Base-by-base conservation (phyloP, 73 alveolate genomes). In the Uronychia setigera region DNA sequence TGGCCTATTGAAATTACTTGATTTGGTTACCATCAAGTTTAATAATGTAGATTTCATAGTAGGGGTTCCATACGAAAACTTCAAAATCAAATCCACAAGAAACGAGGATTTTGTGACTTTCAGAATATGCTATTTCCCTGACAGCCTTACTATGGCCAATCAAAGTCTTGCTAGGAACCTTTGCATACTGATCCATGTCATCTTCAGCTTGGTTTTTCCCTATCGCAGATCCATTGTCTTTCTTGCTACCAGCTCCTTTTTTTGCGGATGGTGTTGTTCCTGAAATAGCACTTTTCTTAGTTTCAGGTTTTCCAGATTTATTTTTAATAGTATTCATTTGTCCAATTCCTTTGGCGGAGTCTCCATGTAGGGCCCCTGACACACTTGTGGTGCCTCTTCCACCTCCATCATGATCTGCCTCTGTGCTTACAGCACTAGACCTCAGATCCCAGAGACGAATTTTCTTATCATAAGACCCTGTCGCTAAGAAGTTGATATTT, bases 31-130 rank as follows among this genome's bases (percentile, higher is more conserved):
- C 97, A 60, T 92, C 92, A 28, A 92, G 92, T 59, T 89, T 88
- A 26, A 91, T 88, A 59, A 92, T 92, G 76, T 82, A 83, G 32
- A 87, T 83, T 31, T 77, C 92, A 35, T 88, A 91, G 58, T 92
- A 92, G 26, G 97, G 97, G 60, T 92, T 92, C 95, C 97, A 92
- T 0, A 92, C 97, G 59, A 92, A 88, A 19, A 91, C 97, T 34
- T 88, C 97, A 78, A 92, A 92, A 34, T 92, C 97, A 59, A 90
- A 90, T 5, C 95, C 95, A 28, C 95, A 90, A 35, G 88, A 74
- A 25, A 90, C 92, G n/a, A 92, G 75, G 31, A 92, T 81, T 35
- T 92, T 92, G 76, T 87, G 94, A 33, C 88, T 79, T 80, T 92
- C 94, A 19, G 93, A 82, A 67, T 92, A 92, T 0, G 97, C 97